Base-by-base conservation (phyloP, 768 basidiomycete species). In the Termitomyces sp. region DNA sequence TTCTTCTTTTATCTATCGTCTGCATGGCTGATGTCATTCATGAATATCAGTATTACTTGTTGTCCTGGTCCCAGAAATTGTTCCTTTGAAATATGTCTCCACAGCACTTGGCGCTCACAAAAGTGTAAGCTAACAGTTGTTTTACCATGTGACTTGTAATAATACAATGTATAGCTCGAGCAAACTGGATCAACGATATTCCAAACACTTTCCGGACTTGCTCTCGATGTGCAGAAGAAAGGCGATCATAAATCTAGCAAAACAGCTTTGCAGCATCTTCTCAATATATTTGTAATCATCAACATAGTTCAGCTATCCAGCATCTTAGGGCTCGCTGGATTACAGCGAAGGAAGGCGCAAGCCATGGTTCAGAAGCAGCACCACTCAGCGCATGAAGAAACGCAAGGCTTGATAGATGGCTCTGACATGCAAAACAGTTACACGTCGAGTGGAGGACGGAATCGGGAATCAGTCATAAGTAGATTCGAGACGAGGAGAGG, bases 31-130 rank as follows among this genome's bases (percentile, higher is more conserved):
- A 11, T 22, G 22, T 11, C 15, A 15, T 29, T 7, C n/a, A 20
- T 32, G 39, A n/a, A 35, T 2, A 58, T 41, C 16, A 89, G 89
- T 91, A 27, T 70, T 91, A 10, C 74, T 91, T 11, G 89, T 88
- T 7, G 76, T 91, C 15, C 74, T 91, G 32, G 89, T 91, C 0
- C 88, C 89, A 0, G 80, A 77, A 49, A 79, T 91, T 27, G 87
- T 91, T 0, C 79, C 83, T 7, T 59, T 78, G 18, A 86, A 86
- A 65, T 91, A 86, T 66, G 82, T 91, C 42, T 86, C 87, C 2
- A 91, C 90, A 1, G 88, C 87, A 5, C 74, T 91, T 0, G 89
- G 88, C 1, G 83, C 84, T 7, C 88, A 91, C 64, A 91, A 91
- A 66, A 83, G 84, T 64, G 89, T 89, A 70, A 57, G 85, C 70